Conservation (phyloP, 1,284 basidiomycete species). For the Rhodotorula mucilaginosa region DNA sequence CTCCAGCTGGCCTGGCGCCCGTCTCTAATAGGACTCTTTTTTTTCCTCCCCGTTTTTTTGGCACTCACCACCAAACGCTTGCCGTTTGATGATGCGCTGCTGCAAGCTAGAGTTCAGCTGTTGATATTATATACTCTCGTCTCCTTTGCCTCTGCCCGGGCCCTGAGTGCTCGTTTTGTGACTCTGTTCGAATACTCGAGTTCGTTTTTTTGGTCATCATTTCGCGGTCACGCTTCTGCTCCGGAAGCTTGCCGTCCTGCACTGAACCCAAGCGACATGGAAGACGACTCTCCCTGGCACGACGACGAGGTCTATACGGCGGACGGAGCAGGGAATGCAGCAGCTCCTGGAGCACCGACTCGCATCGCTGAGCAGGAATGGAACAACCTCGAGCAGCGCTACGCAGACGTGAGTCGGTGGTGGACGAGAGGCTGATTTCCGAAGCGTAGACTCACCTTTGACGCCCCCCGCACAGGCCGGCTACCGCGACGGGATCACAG, state of each 20-base stretch:
- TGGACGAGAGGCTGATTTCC: background rate
- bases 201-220: too few relatives aligned
- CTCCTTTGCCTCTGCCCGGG: background rate
- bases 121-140: background rate
- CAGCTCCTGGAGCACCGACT: background rate
- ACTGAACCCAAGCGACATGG: background rate
- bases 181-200: too few relatives aligned
- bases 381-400: constrained; percentile 39
- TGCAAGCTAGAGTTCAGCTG: background rate
- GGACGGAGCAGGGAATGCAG: background rate
- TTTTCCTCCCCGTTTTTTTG: background rate
- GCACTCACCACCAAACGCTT: too few relatives aligned
- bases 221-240: too few relatives aligned
- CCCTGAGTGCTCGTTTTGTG: too few relatives aligned
- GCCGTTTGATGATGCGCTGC: background rate
- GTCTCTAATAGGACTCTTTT: background rate
- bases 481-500: constrained; percentile 81
- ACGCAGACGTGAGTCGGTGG: constrained; percentile 34
- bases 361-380: constrained; percentile 40
- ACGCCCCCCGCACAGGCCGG: constrained; percentile 60
- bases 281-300: constrained; percentile 43
- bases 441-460: background rate
- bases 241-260: too few relatives aligned
- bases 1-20: background rate
- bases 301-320: constrained; percentile 32